Percentiles rank a stretch among this genome's conserved stretches.
These are phyloP conservation scores for Citrullus amarus DNA, from an alignment of 306 rosid species.

Conservation along the genomic window DNA sequence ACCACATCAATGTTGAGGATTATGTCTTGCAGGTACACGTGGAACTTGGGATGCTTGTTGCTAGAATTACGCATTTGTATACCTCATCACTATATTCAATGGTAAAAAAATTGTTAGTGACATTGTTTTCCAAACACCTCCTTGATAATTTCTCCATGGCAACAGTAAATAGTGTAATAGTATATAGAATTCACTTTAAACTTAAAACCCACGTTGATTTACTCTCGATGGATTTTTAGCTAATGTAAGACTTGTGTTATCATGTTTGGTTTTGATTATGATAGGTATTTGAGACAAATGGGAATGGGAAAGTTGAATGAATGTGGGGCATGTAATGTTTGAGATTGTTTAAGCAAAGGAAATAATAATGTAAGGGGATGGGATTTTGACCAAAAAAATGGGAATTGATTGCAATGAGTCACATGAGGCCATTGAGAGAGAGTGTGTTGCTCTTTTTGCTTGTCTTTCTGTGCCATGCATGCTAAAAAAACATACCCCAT, in stretches of 20 bases:
- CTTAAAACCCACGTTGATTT: too few relatives aligned
- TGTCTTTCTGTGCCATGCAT: constrained; percentile 11
- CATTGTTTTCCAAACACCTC: too few relatives aligned
- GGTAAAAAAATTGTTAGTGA: too few relatives aligned
- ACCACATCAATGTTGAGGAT: too few relatives aligned
- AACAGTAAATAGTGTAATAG: too few relatives aligned
- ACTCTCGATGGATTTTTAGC: too few relatives aligned
- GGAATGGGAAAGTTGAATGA: background rate
- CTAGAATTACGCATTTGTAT: too few relatives aligned
- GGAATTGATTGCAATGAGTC: background rate
- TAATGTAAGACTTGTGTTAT: background rate
- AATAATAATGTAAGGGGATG: background rate
- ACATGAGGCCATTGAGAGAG: background rate
- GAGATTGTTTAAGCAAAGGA: background rate
- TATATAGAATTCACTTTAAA: too few relatives aligned
- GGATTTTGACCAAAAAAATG: background rate
- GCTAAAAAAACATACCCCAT: background rate
- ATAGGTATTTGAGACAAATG: background rate
- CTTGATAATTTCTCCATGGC: too few relatives aligned
- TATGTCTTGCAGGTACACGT: too few relatives aligned
- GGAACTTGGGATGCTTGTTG: too few relatives aligned
- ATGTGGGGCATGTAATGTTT: background rate
- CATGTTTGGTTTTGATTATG: background rate
- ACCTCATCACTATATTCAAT: too few relatives aligned
- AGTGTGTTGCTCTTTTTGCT: background rate